Conservation (phyloP, 2,329 filamentous ascomycete genomes). For the Magnaporthales sp. region DNA sequence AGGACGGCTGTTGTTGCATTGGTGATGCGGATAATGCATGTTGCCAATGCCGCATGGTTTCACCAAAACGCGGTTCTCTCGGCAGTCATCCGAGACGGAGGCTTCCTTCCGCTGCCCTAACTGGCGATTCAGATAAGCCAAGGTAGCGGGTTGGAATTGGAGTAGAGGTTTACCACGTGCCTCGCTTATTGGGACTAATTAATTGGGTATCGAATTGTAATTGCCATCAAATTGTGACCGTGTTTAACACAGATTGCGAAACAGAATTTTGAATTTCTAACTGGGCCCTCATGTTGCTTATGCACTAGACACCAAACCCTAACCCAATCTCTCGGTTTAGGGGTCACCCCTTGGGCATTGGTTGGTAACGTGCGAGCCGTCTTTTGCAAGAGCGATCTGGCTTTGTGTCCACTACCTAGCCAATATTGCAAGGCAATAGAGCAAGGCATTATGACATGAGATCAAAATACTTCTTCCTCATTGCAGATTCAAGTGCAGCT, state of each 20-base stretch:
- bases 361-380: background rate
- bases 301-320: background rate
- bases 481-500: background rate
- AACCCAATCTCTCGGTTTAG: background rate
- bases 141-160: background rate
- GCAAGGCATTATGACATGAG: background rate
- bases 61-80: background rate
- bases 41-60: background rate
- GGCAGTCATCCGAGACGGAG: background rate
- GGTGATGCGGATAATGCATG: background rate
- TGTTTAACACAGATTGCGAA: background rate
- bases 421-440: no score
- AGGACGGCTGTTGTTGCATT: background rate
- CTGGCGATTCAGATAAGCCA: background rate
- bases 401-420: background rate
- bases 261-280: background rate
- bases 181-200: background rate
- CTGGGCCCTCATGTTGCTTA: background rate
- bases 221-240: background rate
- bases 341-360: background rate
- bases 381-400: background rate
- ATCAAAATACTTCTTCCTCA: background rate
- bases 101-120: background rate
- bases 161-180: background rate
- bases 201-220: background rate